Percentiles rank a stretch among this genome's conserved stretches.
Evolutionary conservation across 345 rosid genomes (phyloP).

Genomic region (Clarkia xantiana): DNA sequence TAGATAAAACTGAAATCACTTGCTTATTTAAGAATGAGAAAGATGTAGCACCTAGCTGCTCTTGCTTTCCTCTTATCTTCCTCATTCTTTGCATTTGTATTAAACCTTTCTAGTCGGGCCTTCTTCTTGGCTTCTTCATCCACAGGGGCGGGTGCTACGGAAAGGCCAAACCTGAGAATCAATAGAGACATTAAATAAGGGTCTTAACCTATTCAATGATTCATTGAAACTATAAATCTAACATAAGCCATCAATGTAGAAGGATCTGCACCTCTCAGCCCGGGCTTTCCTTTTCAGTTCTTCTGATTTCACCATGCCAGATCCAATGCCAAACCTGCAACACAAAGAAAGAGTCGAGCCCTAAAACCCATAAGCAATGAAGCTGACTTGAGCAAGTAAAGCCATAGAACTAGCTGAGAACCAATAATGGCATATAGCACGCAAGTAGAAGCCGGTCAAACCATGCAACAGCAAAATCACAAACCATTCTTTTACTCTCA

Average conservation of each 20-base stretch:
- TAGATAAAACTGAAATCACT: background rate
- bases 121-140: conserved; percentile 78
- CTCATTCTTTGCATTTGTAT: conserved; percentile 34
- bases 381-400: too few relatives aligned
- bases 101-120: conserved; percentile 69
- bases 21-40: background rate
- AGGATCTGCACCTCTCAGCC: conserved; percentile 64
- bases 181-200: background rate
- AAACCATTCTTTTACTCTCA: too few relatives aligned
- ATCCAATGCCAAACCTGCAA: conserved; percentile 34
- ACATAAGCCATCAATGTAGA: background rate
- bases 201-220: too few relatives aligned
- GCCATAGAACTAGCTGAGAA: too few relatives aligned
- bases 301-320: conserved; percentile 33
- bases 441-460: too few relatives aligned
- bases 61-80: conserved; percentile 78
- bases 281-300: conserved; percentile 79
- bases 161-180: conserved; percentile 56
- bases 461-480: too few relatives aligned
- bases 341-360: background rate
- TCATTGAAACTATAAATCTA: background rate
- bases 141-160: conserved; percentile 22
- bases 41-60: conserved; percentile 42
- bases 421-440: too few relatives aligned
- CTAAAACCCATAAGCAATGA: background rate